A percentile compares a stretch with the other conserved stretches of the same genome.
phyloP scores from a whole-genome alignment of 257 asterid genomes.

The Solanum sejunctum region DNA sequence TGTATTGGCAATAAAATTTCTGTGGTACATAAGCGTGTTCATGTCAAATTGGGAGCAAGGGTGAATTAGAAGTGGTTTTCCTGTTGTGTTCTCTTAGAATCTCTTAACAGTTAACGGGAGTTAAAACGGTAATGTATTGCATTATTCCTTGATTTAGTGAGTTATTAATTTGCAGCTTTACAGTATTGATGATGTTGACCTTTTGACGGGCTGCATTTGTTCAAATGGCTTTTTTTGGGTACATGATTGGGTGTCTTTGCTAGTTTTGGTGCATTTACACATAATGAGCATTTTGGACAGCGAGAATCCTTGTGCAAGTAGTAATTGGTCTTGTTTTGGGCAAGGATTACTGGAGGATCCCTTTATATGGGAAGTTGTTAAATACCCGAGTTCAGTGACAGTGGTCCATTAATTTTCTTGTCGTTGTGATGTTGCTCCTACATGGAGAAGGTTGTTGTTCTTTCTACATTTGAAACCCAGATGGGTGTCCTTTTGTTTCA shows the following conservation, averaged over 20 bases:
- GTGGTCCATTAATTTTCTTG: slow-evolving; percentile 17
- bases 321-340: neutral
- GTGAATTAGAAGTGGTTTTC: slow-evolving; percentile 22
- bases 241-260: slow-evolving; percentile 53
- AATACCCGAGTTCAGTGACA: slow-evolving; percentile 19
- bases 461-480: neutral
- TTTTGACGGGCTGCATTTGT: slow-evolving; percentile 65
- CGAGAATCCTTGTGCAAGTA: slow-evolving; percentile 15
- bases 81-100: slow-evolving; percentile 21
- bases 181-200: slow-evolving; percentile 38
- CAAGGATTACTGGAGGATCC: slow-evolving; percentile 19
- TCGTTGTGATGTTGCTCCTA: slow-evolving; percentile 4
- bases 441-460: neutral
- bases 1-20: slow-evolving; percentile 6
- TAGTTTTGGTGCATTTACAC: slow-evolving; percentile 32
- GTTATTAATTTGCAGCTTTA: slow-evolving; percentile 7
- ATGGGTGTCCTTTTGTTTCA: neutral
- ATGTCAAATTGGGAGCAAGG: slow-evolving; percentile 20
- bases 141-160: slow-evolving; percentile 7
- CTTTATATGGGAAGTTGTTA: slow-evolving; percentile 11
- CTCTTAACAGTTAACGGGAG: slow-evolving; percentile 22
- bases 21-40: slow-evolving; percentile 9
- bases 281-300: slow-evolving; percentile 32
- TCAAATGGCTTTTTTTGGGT: slow-evolving; percentile 33
- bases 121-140: slow-evolving; percentile 32